Base-by-base conservation (phyloP, 495 filamentous ascomycete species). In the Penicillium chermesinum region DNA sequence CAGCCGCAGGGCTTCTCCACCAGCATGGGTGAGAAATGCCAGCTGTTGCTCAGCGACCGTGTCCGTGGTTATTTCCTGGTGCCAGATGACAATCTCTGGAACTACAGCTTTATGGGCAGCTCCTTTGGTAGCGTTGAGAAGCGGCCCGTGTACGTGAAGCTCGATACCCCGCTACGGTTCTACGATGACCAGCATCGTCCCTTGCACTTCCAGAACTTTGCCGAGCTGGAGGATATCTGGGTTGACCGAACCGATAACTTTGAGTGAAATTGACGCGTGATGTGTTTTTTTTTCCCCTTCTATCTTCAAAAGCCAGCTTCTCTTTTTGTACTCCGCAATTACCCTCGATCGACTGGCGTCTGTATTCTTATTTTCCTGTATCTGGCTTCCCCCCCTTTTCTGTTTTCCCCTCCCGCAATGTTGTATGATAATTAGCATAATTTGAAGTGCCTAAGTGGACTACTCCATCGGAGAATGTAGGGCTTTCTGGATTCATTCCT, bases 81-180 rank as follows among this genome's bases (percentile, higher is more conserved):
- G 13, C 94, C 94, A 12, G 94, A 97, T 51, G 84, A 83, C 22
- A 84, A 84, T 38, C 76, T 87, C 18, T 99, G 94, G 94, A 99
- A 99, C 68, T 99, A 95, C 67, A 93, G 86, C 64, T 97, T 97
- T 74, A 91, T 96, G 83, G 93, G 93, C 33, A 88, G 84, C 49
- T 80, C 80, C 13, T 99, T 96, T 62, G 82, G 82, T 38, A 81
- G 79, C 15, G 75, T 94, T 43, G 91, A 96, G 75, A 96, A 95
- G 82, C 89, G 87, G 67, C 75, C 83, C 21, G 79, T 93, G 41
- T 83, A 88, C 62, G 91, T 96, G 49, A 93, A 91, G 77, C 82
- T 99, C 51, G 94, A 97, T 73, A 89, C 86, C 17, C 94, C 94
- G 17, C 56, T 86, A 46, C 57, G 82, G 8, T 99, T 96, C 74